phyloP scores from a whole-genome alignment of 768 basidiomycete species.

The Serendipita indica region DNA sequence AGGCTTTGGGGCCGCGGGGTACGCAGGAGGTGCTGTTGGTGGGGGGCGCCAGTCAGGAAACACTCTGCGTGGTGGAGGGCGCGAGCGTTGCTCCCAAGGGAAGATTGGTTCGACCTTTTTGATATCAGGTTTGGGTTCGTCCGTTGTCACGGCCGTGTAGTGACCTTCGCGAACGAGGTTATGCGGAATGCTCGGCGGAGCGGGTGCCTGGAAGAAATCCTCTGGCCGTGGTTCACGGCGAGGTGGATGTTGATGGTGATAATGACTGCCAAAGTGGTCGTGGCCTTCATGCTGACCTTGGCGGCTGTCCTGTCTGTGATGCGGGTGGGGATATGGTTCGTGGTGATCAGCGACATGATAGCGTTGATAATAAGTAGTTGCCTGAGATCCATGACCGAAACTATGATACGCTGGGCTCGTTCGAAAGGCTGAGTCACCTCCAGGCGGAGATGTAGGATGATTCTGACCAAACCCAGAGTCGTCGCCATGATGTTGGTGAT shows the following conservation, averaged over 20 bases:
- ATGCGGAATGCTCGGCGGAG: constrained; percentile 48
- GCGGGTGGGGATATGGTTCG: background rate
- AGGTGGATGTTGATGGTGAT: background rate
- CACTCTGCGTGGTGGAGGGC: constrained; percentile 49
- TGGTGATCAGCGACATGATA: background rate
- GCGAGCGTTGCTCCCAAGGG: constrained; percentile 84
- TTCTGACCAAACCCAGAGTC: too few relatives aligned
- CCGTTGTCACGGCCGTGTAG: constrained; percentile 41
- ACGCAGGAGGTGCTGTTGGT: background rate
- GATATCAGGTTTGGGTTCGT: constrained; percentile 45
- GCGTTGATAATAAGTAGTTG: background rate
- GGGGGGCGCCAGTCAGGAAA: constrained; percentile 51
- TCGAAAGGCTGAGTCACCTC: too few relatives aligned
- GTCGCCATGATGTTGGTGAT: constrained; percentile 19
- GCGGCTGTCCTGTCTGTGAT: background rate
- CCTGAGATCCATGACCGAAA: background rate
- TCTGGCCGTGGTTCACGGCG: constrained; percentile 14
- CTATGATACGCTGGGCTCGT: background rate
- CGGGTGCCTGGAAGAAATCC: constrained; percentile 47
- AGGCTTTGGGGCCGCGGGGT: constrained; percentile 2
- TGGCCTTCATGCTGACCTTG: background rate
- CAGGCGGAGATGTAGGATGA: background rate
- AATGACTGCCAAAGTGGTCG: background rate
- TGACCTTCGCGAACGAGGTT: constrained; percentile 54
- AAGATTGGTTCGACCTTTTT: constrained; percentile 66